Conservation (phyloP, 768 basidiomycete genomes). For the Udeniomyces megalosporus region DNA sequence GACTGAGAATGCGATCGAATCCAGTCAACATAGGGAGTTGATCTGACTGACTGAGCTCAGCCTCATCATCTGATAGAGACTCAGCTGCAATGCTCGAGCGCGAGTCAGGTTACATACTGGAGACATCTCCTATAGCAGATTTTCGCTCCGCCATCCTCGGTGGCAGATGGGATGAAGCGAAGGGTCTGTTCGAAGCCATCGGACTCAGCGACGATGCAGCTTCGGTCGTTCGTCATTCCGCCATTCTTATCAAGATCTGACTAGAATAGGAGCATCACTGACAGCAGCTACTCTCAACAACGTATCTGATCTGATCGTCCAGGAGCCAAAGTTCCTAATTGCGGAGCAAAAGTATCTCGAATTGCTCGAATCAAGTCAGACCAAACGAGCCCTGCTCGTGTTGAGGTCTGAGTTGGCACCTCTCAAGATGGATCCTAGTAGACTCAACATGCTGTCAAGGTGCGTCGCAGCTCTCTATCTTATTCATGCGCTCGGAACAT, state of each 20-base stretch:
- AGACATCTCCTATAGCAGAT: conserved; percentile 55
- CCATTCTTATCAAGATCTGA: not conserved
- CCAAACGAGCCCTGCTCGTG: conserved; percentile 65
- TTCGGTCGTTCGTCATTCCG: not conserved
- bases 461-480: conserved; percentile 23
- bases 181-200: conserved; percentile 48
- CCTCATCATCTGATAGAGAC: conserved; percentile 39
- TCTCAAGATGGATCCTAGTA: conserved; percentile 57
- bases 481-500: not conserved
- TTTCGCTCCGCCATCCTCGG: conserved; percentile 66
- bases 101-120: conserved; percentile 80
- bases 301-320: not conserved
- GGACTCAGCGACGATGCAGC: conserved; percentile 31
- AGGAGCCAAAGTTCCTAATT: conserved; percentile 76
- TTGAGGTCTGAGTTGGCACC: conserved; percentile 79
- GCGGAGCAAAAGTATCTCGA: conserved; percentile 94
- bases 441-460: conserved; percentile 79
- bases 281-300: not conserved
- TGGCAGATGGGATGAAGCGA: conserved; percentile 66
- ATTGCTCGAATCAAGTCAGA: conserved; percentile 62
- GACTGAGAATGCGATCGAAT: too few species aligned
- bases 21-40: too few species aligned
- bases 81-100: conserved; percentile 75
- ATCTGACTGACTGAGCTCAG: not conserved
- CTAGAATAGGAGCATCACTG: not conserved